Conservation (phyloP, 305 asterid species). For the Solanum aculeatissimum region DNA sequence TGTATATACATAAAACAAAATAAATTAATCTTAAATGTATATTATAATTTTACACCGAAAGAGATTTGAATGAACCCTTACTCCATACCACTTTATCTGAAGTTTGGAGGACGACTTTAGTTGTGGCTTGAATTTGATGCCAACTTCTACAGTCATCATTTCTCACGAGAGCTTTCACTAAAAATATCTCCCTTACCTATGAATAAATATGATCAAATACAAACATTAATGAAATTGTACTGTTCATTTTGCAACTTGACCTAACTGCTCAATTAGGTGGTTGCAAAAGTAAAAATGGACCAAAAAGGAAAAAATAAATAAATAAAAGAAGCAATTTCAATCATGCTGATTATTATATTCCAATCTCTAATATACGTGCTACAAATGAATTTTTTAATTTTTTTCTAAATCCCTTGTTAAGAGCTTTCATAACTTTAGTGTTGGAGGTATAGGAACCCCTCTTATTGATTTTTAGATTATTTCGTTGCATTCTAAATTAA, state of each 20-base stretch:
- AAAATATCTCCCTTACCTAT: background rate
- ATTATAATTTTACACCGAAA: background rate
- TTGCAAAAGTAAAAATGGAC: too few relatives aligned
- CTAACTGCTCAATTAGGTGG: too few relatives aligned
- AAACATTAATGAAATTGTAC: background rate
- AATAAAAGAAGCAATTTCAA: background rate
- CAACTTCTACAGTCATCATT: background rate
- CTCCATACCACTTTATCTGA: background rate
- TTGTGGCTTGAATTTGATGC: background rate
- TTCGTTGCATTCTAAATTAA: too few relatives aligned
- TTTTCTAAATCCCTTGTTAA: too few relatives aligned
- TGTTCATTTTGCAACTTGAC: background rate
- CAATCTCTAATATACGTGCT: background rate
- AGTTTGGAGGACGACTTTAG: background rate
- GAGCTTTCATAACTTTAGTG: too few relatives aligned
- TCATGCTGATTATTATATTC: background rate
- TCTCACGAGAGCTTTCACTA: background rate
- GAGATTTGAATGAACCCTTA: background rate
- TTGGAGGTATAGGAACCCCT: too few relatives aligned
- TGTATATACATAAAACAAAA: background rate
- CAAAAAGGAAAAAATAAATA: too few relatives aligned
- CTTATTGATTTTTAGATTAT: background rate
- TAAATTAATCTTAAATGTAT: background rate
- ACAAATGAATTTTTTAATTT: background rate
- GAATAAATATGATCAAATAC: background rate